A percentile compares a stretch with the other conserved stretches of the same genome.
Conservation (phyloP, 441 rosid species). For the Kokia cookei region DNA sequence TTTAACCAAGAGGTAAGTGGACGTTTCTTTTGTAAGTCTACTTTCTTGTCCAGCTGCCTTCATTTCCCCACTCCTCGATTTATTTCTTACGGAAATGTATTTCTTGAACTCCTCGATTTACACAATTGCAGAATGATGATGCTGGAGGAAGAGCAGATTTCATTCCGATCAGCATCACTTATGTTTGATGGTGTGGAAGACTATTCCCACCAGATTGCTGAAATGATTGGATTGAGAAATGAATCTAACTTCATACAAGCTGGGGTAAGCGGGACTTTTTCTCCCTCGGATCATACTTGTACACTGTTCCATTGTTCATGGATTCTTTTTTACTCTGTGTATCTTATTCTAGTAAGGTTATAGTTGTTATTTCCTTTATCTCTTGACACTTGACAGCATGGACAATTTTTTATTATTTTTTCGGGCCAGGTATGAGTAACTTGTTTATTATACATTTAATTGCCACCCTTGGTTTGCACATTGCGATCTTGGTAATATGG, state of each 20-base stretch:
- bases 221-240: conserved; percentile 90
- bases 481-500: neutral
- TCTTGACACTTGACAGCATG: neutral
- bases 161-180: conserved; percentile 83
- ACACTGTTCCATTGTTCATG: neutral
- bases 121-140: conserved; percentile 87
- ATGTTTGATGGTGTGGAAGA: conserved; percentile 96
- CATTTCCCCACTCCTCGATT: neutral
- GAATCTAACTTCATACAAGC: conserved; percentile 78
- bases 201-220: conserved; percentile 96
- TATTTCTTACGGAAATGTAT: neutral
- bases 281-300: neutral
- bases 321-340: neutral
- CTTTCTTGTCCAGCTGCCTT: neutral
- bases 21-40: neutral
- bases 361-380: neutral
- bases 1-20: conserved; percentile 74
- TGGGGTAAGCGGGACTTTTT: conserved; percentile 59
- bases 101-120: conserved; percentile 1
- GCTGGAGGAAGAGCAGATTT: conserved; percentile 96
- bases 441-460: neutral
- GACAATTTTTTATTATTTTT: neutral
- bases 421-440: neutral
- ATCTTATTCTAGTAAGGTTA: neutral
- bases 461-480: neutral